These are phyloP conservation scores for Aspergillus unguis DNA, from an alignment of 2,329 filamentous ascomycete genomes.

Conservation along the genomic window DNA sequence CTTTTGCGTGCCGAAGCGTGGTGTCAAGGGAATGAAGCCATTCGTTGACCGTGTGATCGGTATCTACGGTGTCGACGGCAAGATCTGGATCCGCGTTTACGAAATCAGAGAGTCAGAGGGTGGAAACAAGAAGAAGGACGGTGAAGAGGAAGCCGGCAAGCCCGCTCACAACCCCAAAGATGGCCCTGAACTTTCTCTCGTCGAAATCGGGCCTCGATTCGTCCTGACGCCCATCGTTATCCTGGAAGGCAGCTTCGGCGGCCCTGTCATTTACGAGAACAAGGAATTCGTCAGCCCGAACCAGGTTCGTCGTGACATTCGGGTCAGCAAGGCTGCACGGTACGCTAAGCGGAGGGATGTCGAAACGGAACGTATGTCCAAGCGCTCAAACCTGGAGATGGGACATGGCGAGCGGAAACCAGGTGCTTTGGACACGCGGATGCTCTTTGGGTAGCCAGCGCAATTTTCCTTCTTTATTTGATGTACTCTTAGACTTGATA, in stretches of 20 bases:
- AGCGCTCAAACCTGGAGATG: conserved; percentile 74
- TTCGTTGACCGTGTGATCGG: conserved; percentile 95
- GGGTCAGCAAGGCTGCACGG: conserved; percentile 69
- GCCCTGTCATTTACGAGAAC: conserved; percentile 97
- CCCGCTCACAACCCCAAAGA: conserved; percentile 45
- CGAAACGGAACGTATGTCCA: conserved; percentile 66
- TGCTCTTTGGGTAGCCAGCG: conserved; percentile 61
- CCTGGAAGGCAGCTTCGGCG: conserved; percentile 89
- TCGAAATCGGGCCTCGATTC: conserved; percentile 92
- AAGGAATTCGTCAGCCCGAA: conserved; percentile 96
- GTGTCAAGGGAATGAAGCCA: conserved; percentile 84
- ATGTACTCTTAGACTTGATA: conserved; percentile 30
- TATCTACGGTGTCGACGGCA: conserved; percentile 85
- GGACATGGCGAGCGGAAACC: conserved; percentile 58
- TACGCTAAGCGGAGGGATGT: conserved; percentile 76
- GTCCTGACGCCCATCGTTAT: conserved; percentile 94
- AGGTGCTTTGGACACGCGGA: conserved; percentile 71
- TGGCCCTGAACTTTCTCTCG: conserved; percentile 70
- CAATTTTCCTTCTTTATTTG: conserved; percentile 17
- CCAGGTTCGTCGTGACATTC: conserved; percentile 80
- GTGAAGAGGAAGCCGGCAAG: conserved; percentile 41
- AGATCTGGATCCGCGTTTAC: conserved; percentile 95
- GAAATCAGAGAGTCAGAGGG: conserved; percentile 83
- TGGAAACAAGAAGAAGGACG: conserved; percentile 48
- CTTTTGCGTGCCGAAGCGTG: conserved; percentile 82